Evolutionary conservation across 1,284 basidiomycete species (phyloP).

Genomic region (Melampsora larici-populina): DNA sequence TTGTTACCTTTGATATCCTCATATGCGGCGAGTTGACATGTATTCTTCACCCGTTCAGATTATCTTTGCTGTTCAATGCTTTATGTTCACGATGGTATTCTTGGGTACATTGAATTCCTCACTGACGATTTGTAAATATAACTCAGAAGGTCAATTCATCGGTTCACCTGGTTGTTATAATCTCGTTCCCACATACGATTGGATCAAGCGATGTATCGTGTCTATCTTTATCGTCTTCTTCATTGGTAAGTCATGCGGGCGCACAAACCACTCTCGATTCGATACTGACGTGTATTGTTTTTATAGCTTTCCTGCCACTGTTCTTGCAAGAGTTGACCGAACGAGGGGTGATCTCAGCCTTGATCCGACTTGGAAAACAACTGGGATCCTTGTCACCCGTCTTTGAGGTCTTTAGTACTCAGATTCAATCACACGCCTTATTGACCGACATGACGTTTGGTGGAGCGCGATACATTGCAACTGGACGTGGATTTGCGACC

Average conservation of each 20-base stretch:
- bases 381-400: conserved; percentile 87
- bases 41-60: conserved; percentile 52
- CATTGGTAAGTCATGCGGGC: conserved; percentile 58
- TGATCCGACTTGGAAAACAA: conserved; percentile 83
- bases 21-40: background rate
- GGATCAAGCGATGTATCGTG: conserved; percentile 91
- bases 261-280: background rate
- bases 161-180: conserved; percentile 86
- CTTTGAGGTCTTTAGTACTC: conserved; percentile 93
- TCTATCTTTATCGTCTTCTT: conserved; percentile 95
- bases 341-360: conserved; percentile 80
- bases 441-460: conserved; percentile 90
- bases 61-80: conserved; percentile 87
- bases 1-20: background rate
- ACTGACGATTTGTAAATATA: conserved; percentile 73
- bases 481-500: conserved; percentile 95
- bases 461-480: conserved; percentile 95
- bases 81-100: conserved; percentile 79
- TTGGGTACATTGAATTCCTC: conserved; percentile 82
- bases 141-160: conserved; percentile 65
- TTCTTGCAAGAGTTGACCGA: conserved; percentile 94
- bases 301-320: conserved; percentile 54
- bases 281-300: background rate
- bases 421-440: conserved; percentile 93
- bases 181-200: conserved; percentile 78